Evolutionary conservation across 495 filamentous ascomycete genomes (phyloP).

Genomic region (Stereocaulon alpinum): DNA sequence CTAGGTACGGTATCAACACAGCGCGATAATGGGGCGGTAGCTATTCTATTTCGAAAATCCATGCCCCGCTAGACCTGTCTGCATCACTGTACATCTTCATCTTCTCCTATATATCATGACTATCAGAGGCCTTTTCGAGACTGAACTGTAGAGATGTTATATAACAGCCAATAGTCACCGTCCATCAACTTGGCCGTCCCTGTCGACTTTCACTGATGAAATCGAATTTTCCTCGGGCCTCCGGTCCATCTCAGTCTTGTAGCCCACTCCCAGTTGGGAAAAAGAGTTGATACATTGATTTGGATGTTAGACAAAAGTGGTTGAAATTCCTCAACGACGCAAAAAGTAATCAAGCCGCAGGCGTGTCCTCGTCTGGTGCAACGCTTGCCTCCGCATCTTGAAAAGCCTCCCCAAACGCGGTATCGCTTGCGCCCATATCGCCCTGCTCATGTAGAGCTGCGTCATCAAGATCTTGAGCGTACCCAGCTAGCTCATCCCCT

Average conservation of each 20-base stretch:
- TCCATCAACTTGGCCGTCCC: background rate
- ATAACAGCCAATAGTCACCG: too few relatives aligned
- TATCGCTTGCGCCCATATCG: slow-evolving; percentile 43
- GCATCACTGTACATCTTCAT: too few relatives aligned
- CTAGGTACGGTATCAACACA: too few relatives aligned
- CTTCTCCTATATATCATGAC: too few relatives aligned
- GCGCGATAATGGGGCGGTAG: too few relatives aligned
- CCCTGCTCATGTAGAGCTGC: slow-evolving; percentile 33
- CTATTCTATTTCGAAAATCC: too few relatives aligned
- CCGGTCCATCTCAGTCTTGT: background rate
- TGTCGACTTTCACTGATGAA: background rate
- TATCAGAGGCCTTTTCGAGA: too few relatives aligned
- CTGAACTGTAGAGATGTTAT: too few relatives aligned
- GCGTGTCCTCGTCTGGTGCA: background rate
- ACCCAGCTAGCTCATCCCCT: slow-evolving; percentile 52
- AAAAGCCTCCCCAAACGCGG: slow-evolving; percentile 54
- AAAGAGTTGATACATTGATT: background rate
- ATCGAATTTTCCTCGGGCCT: background rate
- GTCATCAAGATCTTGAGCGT: slow-evolving; percentile 42
- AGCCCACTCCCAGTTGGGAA: background rate
- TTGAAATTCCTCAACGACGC: background rate
- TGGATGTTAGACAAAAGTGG: background rate
- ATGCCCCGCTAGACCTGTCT: too few relatives aligned
- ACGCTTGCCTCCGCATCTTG: slow-evolving; percentile 41
- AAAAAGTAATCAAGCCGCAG: background rate